Evolutionary conservation across 306 rosid genomes (phyloP), one percentile per base, ranked within the genome.

Genomic region (Vigna trinervia): DNA sequence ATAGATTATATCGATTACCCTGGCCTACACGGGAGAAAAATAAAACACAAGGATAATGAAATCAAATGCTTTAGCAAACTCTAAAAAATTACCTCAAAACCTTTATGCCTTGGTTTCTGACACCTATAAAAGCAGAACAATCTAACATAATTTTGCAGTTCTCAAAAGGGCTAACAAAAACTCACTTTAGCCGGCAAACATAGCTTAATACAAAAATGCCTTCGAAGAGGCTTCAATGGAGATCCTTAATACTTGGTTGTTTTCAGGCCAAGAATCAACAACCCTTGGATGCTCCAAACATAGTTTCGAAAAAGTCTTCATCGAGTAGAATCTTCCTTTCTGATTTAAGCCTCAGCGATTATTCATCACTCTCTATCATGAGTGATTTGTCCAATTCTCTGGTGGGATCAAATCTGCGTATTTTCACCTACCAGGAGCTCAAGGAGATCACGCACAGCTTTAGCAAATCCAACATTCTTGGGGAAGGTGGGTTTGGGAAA

Each of bases 401-500:
- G 46, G 39, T 88, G 34, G 98, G 93, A 34, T 90, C 97, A 80
- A 89, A 91, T 67, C 89, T 95, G 57, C 96, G 91, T 22, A 85
- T 88, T 53, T 95, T 95, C 79, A 84, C 96, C 26, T 80, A 68
- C 50, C 83, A 87, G 30, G 97, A 92, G 84, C 96, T 95, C 71
- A 46, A 80, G 76, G 86, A 79, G 61, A 75, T 92, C 5, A 92
- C 99, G 5, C 69, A 89, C 14, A 60, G 38, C 73, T 93, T 90
- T 80, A 65, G 71, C 70, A 87, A 87, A 66, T 80, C 79, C 28
- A 92, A 88, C 66, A 71, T 82, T 80, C 87, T 95, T 34, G 99
- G 97, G 0, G 97, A 95, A 77, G 99, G 99, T 28, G 99, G 99
- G 12, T 95, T 95, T 39, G 99, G 99, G 13, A 84, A 87, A 12